Percentiles rank a stretch among this genome's conserved stretches.
phyloP scores from a whole-genome alignment of 768 basidiomycete species.

The Lentinula edodes region DNA sequence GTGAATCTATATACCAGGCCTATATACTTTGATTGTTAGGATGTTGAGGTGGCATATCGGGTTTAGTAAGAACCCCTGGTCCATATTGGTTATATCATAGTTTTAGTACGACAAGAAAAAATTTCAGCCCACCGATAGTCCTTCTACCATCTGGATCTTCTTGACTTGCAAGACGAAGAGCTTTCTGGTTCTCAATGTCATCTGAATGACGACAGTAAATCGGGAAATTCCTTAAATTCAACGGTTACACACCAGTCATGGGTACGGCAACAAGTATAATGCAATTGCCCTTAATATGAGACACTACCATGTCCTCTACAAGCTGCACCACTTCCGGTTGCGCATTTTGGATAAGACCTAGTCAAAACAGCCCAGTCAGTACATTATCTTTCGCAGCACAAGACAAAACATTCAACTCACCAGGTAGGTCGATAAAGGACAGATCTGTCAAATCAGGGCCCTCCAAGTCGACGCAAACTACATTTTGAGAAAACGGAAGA shows the following conservation, averaged over 20 bases:
- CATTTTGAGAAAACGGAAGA: conserved; percentile 32
- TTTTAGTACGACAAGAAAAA: neutral
- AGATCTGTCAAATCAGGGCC: conserved; percentile 32
- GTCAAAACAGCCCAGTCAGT: neutral
- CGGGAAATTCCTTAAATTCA: neutral
- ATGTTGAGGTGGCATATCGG: conserved; percentile 27
- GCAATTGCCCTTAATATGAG: conserved; percentile 44
- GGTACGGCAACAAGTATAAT: conserved; percentile 50
- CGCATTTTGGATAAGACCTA: conserved; percentile 48
- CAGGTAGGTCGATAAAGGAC: conserved; percentile 35
- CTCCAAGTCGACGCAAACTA: conserved; percentile 34
- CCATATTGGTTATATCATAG: neutral
- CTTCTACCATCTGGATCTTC: conserved; percentile 41
- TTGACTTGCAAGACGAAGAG: conserved; percentile 38
- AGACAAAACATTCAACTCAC: conserved; percentile 11
- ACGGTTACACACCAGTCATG: conserved; percentile 39
- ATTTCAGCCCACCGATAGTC: conserved; percentile 39
- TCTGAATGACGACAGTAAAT: conserved; percentile 23
- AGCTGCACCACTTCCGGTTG: conserved; percentile 35
- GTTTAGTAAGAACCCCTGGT: conserved; percentile 51
- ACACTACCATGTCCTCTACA: conserved; percentile 43
- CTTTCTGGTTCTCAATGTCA: conserved; percentile 56
- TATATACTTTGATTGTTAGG: neutral
- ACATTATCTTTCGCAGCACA: neutral
- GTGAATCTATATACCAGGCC: conserved; percentile 12